Conservation (phyloP, 2,329 filamentous ascomycete genomes). For the Cladosporium sp. region DNA sequence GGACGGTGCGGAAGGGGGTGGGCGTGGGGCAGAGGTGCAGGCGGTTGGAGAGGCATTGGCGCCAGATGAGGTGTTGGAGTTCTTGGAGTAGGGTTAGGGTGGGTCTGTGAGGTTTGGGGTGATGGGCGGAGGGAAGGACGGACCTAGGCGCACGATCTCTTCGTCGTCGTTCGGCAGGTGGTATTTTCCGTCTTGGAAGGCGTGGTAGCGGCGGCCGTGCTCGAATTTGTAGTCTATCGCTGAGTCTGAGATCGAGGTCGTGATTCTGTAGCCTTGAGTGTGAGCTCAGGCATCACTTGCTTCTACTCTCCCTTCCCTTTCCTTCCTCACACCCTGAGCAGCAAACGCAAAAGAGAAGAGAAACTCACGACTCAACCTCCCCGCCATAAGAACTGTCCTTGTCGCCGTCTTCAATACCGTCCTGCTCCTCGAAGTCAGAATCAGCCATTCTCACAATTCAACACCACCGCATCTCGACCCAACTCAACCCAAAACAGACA, state of each 20-base stretch:
- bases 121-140: background rate
- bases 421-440: background rate
- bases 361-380: background rate
- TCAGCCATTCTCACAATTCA: background rate
- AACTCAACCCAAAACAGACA: background rate
- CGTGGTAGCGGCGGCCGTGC: constrained; percentile 28
- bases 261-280: background rate
- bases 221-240: constrained; percentile 20
- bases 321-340: too few species aligned
- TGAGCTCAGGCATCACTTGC: background rate
- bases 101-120: too few species aligned
- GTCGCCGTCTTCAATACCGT: background rate
- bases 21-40: constrained; percentile 18
- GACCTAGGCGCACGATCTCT: constrained; percentile 15
- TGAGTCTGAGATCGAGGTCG: constrained; percentile 11
- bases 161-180: constrained; percentile 20
- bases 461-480: background rate
- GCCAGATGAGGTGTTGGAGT: constrained; percentile 14
- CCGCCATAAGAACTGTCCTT: background rate
- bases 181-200: constrained; percentile 22
- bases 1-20: constrained; percentile 13
- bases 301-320: too few species aligned
- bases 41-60: constrained; percentile 10
- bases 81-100: background rate
- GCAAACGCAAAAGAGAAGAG: background rate